phyloP scores from a whole-genome alignment of 2,329 filamentous ascomycete species.

The Ophiostoma piceae region DNA sequence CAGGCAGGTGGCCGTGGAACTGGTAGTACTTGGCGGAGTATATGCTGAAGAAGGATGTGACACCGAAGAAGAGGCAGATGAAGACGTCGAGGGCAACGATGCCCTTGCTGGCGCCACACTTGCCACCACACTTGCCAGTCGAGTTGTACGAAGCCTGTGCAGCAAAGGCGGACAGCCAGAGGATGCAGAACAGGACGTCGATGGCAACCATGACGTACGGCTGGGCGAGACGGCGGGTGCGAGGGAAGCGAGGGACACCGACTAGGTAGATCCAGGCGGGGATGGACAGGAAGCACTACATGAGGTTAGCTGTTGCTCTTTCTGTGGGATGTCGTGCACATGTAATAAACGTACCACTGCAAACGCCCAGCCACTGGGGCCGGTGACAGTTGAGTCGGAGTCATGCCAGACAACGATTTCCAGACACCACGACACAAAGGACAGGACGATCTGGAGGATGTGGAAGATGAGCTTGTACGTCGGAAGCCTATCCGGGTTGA shows the following conservation, averaged over 20 bases:
- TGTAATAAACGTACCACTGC: conserved; percentile 48
- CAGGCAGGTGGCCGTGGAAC: conserved; percentile 56
- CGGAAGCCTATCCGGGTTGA: conserved; percentile 51
- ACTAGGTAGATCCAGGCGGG: conserved; percentile 61
- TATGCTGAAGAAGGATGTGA: conserved; percentile 51
- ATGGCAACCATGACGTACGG: conserved; percentile 57
- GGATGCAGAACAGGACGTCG: conserved; percentile 52
- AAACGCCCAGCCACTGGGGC: conserved; percentile 59
- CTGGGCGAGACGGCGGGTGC: conserved; percentile 57
- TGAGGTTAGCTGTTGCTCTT: conserved; percentile 14
- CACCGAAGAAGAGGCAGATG: conserved; percentile 45
- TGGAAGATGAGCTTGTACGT: conserved; percentile 55
- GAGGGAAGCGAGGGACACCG: conserved; percentile 58
- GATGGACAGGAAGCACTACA: conserved; percentile 59
- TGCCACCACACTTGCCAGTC: conserved; percentile 48
- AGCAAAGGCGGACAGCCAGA: conserved; percentile 64
- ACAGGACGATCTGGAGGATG: conserved; percentile 49
- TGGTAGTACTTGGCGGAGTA: conserved; percentile 59
- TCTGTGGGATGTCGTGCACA: background rate
- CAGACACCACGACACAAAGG: conserved; percentile 53
- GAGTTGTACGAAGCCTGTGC: conserved; percentile 61
- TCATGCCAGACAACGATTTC: conserved; percentile 55
- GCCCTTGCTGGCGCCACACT: conserved; percentile 57
- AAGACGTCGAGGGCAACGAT: conserved; percentile 60
- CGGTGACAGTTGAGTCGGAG: conserved; percentile 46